Evolutionary conservation across 163 green algal species (phyloP).

Genomic region (Coccomyxa subellipsoidea): DNA sequence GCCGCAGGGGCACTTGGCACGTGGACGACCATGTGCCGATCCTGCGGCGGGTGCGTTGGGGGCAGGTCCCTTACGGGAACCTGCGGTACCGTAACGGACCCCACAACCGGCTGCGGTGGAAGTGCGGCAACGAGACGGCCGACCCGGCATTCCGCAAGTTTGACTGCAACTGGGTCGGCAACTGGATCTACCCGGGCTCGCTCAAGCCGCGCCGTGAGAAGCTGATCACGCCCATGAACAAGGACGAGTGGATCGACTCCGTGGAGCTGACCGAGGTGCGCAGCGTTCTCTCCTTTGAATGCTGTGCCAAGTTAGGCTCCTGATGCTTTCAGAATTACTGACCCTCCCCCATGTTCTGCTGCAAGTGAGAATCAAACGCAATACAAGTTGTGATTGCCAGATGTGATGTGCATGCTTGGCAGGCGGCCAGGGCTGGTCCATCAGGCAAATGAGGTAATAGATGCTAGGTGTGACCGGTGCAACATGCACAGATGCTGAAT

Average conservation of each 20-base stretch:
- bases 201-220: neutral
- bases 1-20: conserved; percentile 22
- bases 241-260: conserved; percentile 20
- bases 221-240: conserved; percentile 6
- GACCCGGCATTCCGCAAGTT: conserved; percentile 10
- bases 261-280: conserved; percentile 14
- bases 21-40: conserved; percentile 26
- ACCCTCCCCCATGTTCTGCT: too few relatives aligned
- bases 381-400: too few relatives aligned
- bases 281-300: neutral
- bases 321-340: too few relatives aligned
- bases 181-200: neutral
- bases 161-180: conserved; percentile 21
- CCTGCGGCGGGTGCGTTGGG: conserved; percentile 24
- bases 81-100: conserved; percentile 21
- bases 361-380: too few relatives aligned
- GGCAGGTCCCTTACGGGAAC: conserved; percentile 21
- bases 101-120: conserved; percentile 11
- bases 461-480: too few relatives aligned
- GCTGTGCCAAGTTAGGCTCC: neutral
- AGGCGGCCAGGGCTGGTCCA: too few relatives aligned
- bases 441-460: too few relatives aligned
- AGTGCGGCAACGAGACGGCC: neutral
- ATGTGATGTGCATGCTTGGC: too few relatives aligned
- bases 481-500: too few relatives aligned